Conservation (phyloP, 2,329 filamentous ascomycete genomes). For the Neocatenulostroma microsporum region DNA sequence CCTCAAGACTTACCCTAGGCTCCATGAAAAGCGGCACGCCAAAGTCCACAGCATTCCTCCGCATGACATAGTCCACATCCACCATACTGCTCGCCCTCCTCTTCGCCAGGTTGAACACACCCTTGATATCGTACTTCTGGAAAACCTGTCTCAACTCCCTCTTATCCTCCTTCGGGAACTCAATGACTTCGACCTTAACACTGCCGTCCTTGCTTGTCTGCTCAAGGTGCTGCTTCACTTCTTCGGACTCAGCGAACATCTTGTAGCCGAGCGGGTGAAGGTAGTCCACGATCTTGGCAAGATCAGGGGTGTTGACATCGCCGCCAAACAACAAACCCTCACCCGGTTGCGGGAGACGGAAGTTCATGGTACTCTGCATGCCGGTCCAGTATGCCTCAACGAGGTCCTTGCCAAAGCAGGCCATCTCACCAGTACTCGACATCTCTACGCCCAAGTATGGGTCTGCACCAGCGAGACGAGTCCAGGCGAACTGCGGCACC, state of each 20-base stretch:
- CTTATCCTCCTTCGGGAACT: conserved; percentile 96
- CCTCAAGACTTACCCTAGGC: conserved; percentile 65
- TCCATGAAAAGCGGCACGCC: conserved; percentile 98
- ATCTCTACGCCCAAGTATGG: conserved; percentile 98
- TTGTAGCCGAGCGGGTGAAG: conserved; percentile 88
- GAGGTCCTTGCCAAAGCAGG: conserved; percentile 93
- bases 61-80: conserved; percentile 94
- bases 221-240: conserved; percentile 80
- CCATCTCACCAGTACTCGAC: conserved; percentile 94
- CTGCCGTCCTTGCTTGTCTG: conserved; percentile 54
- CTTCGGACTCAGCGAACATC: conserved; percentile 73
- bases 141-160: conserved; percentile 89
- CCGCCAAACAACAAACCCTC: conserved; percentile 94
- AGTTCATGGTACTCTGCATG: conserved; percentile 97
- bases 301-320: conserved; percentile 61
- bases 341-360: conserved; percentile 88
- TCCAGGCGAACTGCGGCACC: conserved; percentile 99
- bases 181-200: conserved; percentile 76
- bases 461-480: conserved; percentile 90
- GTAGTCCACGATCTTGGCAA: conserved; percentile 77
- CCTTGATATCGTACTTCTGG: conserved; percentile 90
- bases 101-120: conserved; percentile 89
- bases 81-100: conserved; percentile 72
- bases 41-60: conserved; percentile 92
- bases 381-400: conserved; percentile 97